Percentiles rank a stretch among this genome's conserved stretches.
phyloP scores from a whole-genome alignment of 257 asterid species.

The Ilex asprella region DNA sequence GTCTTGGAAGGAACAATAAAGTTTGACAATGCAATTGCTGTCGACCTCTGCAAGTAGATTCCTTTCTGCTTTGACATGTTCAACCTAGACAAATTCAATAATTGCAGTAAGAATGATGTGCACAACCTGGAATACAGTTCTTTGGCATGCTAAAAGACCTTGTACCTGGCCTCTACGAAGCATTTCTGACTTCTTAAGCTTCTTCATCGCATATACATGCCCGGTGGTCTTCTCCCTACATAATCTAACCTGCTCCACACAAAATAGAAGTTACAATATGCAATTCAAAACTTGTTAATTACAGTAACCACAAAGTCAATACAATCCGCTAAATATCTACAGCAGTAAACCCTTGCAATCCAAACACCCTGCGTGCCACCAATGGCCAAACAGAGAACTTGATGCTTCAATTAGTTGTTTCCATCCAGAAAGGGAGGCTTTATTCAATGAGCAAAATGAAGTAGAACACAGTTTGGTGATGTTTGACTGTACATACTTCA shows the following conservation, averaged over 20 bases:
- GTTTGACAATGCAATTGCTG: conserved; percentile 4
- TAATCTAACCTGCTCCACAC: background rate
- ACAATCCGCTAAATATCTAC: too few species aligned
- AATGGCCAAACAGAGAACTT: too few species aligned
- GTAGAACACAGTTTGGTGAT: too few species aligned
- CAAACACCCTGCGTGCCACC: too few species aligned
- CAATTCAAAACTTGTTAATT: too few species aligned
- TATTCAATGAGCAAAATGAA: too few species aligned
- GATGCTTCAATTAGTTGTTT: too few species aligned
- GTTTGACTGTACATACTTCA: too few species aligned
- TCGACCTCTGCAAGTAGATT: conserved; percentile 1
- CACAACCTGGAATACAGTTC: background rate
- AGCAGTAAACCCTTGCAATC: too few species aligned
- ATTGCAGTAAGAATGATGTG: background rate
- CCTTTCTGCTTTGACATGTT: conserved; percentile 5
- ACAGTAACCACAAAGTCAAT: too few species aligned
- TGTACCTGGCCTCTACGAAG: conserved; percentile 2
- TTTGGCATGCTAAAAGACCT: background rate
- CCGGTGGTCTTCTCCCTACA: conserved; percentile 2
- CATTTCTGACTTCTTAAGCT: conserved; percentile 4
- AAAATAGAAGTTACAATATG: too few species aligned
- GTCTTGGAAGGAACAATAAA: conserved; percentile 1
- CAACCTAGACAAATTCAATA: background rate
- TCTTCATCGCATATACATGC: conserved; percentile 3
- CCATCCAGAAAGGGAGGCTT: too few species aligned